Base-by-base conservation (phyloP, 352 stramenopile species). In the Phytopythium oedochilum region DNA sequence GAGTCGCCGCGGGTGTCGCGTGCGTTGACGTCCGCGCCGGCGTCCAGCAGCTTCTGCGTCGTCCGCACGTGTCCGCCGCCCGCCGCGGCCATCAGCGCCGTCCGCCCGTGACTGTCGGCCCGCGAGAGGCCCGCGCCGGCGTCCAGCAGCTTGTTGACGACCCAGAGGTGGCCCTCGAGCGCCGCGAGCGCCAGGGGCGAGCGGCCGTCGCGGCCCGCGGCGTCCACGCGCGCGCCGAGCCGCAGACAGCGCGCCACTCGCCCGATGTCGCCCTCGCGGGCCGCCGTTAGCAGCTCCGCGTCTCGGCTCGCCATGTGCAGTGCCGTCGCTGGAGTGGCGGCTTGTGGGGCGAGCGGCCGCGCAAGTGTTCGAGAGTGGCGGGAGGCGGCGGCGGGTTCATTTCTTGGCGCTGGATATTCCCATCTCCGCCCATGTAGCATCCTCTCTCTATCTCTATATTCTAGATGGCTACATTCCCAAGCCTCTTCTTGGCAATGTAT, bases 121-220 rank as follows among this genome's bases (percentile, higher is more conserved):
- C 57, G 29, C 43, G 62, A 36, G 14, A 57, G 32, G 29, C 60
- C 49, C 1, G 53, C 57, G 10, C 54, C 54, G 32, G 54, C 29
- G 28, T 58, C 57, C 40, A 70, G 39, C 1, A 70, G 38, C 26
- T 55, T 46, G 32, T 45, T 46, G 34, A 55, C 34, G 49, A 55
- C 49, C 49, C 49, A 55, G n/a, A 55, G 20, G 10, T 55, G 48
- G 9, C 48, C 48, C 9, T 44, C 34, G 0, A 20, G 14, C 32
- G 48, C 48, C 14, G 48, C 29, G 9, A 15, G 20, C 17, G 34
- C 8, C 32, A 55, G 8, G 5, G 51, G 36, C n/a, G 31, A 63
- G 36, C 46, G 35, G 32, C 31, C 26, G n/a, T 51, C 29, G 26
- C 22, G 11, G 36, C 39, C 25, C 9, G 48, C 38, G 2, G 25